A percentile compares a stretch with the other conserved stretches of the same genome.
Evolutionary conservation across 2,329 filamentous ascomycete species (phyloP).

Genomic region (Furcasterigmium sp.): DNA sequence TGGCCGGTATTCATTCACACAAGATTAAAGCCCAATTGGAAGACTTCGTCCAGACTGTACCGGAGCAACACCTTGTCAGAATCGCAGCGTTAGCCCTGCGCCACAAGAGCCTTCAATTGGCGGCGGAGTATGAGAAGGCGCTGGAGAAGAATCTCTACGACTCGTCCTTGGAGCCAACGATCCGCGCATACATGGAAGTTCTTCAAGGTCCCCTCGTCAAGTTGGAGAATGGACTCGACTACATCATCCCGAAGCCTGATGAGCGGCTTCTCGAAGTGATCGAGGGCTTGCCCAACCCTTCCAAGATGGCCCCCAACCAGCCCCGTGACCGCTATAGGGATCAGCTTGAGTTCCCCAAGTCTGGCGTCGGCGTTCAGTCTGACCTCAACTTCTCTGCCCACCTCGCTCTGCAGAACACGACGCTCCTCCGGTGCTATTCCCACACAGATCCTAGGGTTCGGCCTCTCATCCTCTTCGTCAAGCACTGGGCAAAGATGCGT

Average conservation of each 20-base stretch:
- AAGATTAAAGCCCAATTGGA: conserved; percentile 29
- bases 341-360: conserved; percentile 71
- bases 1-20: conserved; percentile 44
- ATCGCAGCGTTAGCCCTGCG: conserved; percentile 38
- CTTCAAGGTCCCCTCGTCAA: conserved; percentile 34
- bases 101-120: conserved; percentile 53
- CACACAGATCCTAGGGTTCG: conserved; percentile 72
- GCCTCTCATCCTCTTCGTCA: conserved; percentile 78
- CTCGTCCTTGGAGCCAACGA: conserved; percentile 20
- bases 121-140: conserved; percentile 48
- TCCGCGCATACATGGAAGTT: conserved; percentile 45
- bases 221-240: conserved; percentile 17
- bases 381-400: conserved; percentile 90
- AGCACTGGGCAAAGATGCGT: conserved; percentile 82
- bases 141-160: conserved; percentile 43
- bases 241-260: conserved; percentile 28
- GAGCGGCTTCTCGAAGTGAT: conserved; percentile 34
- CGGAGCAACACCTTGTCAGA: conserved; percentile 15
- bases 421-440: conserved; percentile 77
- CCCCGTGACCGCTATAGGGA: conserved; percentile 50
- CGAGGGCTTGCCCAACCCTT: conserved; percentile 40
- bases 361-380: conserved; percentile 75
- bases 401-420: conserved; percentile 77
- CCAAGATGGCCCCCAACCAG: conserved; percentile 43
- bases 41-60: conserved; percentile 9